These are phyloP conservation scores for Lepraria neglecta DNA, from an alignment of 495 filamentous ascomycete genomes.

Conservation along the genomic window DNA sequence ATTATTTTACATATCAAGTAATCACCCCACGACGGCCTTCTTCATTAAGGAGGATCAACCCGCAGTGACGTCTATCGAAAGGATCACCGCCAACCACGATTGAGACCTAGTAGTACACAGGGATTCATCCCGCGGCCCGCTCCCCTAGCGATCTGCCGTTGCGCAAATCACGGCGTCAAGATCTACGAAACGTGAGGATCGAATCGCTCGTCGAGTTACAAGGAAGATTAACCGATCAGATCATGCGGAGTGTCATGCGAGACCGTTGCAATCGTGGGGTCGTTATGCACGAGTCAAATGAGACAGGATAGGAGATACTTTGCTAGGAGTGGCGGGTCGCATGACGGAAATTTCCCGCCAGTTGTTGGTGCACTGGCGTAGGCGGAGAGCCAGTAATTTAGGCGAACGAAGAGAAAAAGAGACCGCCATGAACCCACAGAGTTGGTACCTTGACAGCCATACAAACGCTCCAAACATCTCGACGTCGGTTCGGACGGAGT, in stretches of 20 bases:
- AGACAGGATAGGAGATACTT: background rate
- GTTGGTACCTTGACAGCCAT: conserved; percentile 4
- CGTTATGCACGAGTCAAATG: too few species aligned
- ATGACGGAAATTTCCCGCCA: conserved; percentile 6
- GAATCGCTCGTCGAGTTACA: background rate
- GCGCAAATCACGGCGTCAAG: conserved; percentile 10
- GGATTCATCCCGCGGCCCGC: conserved; percentile 11
- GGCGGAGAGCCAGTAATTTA: conserved; percentile 1
- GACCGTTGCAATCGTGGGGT: conserved; percentile 11
- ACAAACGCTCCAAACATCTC: conserved; percentile 11
- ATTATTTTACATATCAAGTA: conserved; percentile 14
- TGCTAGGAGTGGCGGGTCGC: background rate
- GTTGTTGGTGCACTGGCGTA: background rate
- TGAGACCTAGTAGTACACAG: background rate
- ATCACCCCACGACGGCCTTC: conserved; percentile 6
- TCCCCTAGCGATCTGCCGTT: conserved; percentile 11
- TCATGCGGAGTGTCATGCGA: conserved; percentile 10
- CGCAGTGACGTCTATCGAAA: background rate
- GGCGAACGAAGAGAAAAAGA: background rate
- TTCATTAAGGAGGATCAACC: background rate
- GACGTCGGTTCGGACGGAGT: background rate
- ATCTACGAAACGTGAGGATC: conserved; percentile 9
- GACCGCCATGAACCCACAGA: conserved; percentile 8
- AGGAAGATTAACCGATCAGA: background rate
- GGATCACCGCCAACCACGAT: conserved; percentile 3